Evolutionary conservation across 2,329 filamentous ascomycete genomes (phyloP), one percentile per base, ranked within the genome.

Genomic region (Drechslera avenae): DNA sequence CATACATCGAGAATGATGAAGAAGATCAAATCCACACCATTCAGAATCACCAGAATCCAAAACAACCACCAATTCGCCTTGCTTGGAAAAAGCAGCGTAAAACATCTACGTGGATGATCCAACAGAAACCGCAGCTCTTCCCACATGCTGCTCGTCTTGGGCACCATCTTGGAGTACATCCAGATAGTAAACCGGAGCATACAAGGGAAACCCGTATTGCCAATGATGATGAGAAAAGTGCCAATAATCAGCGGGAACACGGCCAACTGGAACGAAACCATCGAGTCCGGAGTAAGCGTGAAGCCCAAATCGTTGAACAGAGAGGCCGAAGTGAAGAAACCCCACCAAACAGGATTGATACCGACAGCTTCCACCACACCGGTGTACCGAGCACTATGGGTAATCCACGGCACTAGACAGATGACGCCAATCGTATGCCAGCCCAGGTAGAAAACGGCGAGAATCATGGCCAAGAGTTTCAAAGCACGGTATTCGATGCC

Each of bases 1-100:
- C 86, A 79, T 73, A 91, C 86, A 79, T 99, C 94, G 13, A 99
- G 84, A 52, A 97, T 84, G 54, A 97, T 86, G 72, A 97, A 99
- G 67, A 97, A 89, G 37, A 97, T 80, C 57, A 97, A 67, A 74
- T 99, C 94, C 26, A 95, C 76, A 8, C 82, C 85, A 68, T 99
- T 99, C 52, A 99, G 80, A 2, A 87, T 71, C 4, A 96, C 79
- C 5, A 99, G 79, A 23, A 97, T 88, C 74, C 85, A 88, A 68
- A 97, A 96, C 0, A 99, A 80, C 91, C 91, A 96, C 94, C 94
- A 97, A 1, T 90, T 97, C 1, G 93, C 91, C 46, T 85, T 86
- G 0, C 89, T 87, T 0, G 94, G 94, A 62, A 99, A 99, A 0
- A 99, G 79, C 12, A 99, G 79, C 0, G 94, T 99, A 68, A 99